A percentile compares a stretch with the other conserved stretches of the same genome.
phyloP scores from a whole-genome alignment of 768 basidiomycete species.

The Lenzites betulinus region DNA sequence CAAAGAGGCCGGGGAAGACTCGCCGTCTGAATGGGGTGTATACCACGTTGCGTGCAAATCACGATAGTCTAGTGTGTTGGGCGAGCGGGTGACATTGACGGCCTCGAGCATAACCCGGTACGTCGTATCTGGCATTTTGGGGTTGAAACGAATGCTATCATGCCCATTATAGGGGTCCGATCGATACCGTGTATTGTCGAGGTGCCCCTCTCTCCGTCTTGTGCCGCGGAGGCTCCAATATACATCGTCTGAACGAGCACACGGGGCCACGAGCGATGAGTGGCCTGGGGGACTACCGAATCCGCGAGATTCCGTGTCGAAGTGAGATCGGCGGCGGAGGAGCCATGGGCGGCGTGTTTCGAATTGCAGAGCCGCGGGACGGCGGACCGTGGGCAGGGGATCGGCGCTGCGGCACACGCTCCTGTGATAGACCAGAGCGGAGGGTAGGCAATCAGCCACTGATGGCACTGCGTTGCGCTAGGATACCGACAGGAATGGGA shows the following conservation, averaged over 20 bases:
- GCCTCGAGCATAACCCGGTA: conserved; percentile 2
- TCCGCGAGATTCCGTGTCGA: neutral
- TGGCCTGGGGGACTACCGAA: conserved; percentile 1
- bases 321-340: conserved; percentile 10
- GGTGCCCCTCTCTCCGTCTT: neutral
- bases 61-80: neutral
- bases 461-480: conserved; percentile 1
- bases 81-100: neutral
- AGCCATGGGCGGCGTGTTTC: conserved; percentile 2
- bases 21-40: conserved; percentile 29
- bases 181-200: conserved; percentile 9
- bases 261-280: neutral
- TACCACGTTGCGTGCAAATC: conserved; percentile 18
- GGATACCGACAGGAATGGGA: neutral
- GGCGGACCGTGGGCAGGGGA: conserved; percentile 8
- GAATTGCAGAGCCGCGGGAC: conserved; percentile 13
- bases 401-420: neutral
- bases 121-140: conserved; percentile 10
- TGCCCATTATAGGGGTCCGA: conserved; percentile 4
- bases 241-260: neutral
- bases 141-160: conserved; percentile 11
- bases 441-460: conserved; percentile 3
- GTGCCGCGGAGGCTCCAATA: neutral
- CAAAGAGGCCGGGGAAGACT: conserved; percentile 43
- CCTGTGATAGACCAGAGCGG: conserved; percentile 4